Evolutionary conservation across 805 yeast genomes (phyloP).

Genomic region (Suhomyces kilbournensis): DNA sequence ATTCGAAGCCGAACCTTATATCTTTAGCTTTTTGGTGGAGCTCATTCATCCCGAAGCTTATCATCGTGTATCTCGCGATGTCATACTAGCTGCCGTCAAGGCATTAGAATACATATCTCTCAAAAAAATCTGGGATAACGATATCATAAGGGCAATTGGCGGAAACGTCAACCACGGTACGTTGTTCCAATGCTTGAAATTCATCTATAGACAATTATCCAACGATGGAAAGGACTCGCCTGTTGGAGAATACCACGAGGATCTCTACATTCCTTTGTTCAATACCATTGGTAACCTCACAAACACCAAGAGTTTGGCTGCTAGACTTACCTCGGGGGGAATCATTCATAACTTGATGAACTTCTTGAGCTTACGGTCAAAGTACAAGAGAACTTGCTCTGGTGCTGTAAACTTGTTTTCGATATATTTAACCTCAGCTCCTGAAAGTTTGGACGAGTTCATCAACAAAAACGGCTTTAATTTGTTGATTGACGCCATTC

Average conservation of each 20-base stretch:
- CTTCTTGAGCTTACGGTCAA: slow-evolving; percentile 52
- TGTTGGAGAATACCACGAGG: slow-evolving; percentile 14
- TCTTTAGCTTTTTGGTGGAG: slow-evolving; percentile 67
- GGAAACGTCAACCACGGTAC: slow-evolving; percentile 87
- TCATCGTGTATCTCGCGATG: slow-evolving; percentile 44
- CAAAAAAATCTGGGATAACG: slow-evolving; percentile 69
- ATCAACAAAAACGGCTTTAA: slow-evolving; percentile 65
- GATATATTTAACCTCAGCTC: slow-evolving; percentile 38
- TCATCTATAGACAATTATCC: slow-evolving; percentile 51
- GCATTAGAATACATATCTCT: slow-evolving; percentile 68
- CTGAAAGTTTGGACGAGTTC: slow-evolving; percentile 59
- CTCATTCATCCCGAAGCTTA: slow-evolving; percentile 63
- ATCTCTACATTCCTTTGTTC: slow-evolving; percentile 55
- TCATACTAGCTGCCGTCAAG: slow-evolving; percentile 59
- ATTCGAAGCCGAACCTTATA: slow-evolving; percentile 67
- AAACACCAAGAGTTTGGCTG: slow-evolving; percentile 51
- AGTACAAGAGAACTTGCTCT: slow-evolving; percentile 54
- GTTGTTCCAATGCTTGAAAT: slow-evolving; percentile 67
- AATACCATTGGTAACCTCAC: slow-evolving; percentile 61
- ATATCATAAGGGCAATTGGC: slow-evolving; percentile 71
- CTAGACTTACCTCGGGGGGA: slow-evolving; percentile 71
- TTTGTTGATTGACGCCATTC: slow-evolving; percentile 55
- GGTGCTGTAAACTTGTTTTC: slow-evolving; percentile 55
- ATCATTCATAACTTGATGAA: slow-evolving; percentile 62
- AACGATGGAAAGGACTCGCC: slow-evolving; percentile 32